phyloP scores from a whole-genome alignment of 495 filamentous ascomycete genomes.

The Tuber magnatum region DNA sequence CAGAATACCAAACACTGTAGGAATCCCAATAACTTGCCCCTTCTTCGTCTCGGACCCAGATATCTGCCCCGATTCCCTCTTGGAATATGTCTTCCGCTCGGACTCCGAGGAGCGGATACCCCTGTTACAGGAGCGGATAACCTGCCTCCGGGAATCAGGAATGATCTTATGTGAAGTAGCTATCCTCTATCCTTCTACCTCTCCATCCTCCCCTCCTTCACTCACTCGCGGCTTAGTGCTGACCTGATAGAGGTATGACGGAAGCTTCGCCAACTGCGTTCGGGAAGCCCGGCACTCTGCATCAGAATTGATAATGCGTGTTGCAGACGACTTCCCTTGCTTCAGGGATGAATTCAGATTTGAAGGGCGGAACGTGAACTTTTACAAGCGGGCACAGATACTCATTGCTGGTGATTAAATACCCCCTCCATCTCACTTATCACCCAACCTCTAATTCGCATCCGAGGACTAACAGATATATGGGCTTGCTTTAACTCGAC shows the following conservation, averaged over 20 bases:
- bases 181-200: slow-evolving; percentile 9
- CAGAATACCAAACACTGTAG: slow-evolving; percentile 43
- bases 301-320: slow-evolving; percentile 70
- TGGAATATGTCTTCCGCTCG: slow-evolving; percentile 77
- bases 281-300: slow-evolving; percentile 70
- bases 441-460: neutral
- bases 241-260: slow-evolving; percentile 63
- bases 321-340: slow-evolving; percentile 72
- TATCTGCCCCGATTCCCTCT: slow-evolving; percentile 64
- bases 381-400: slow-evolving; percentile 93
- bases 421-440: too few relatives aligned
- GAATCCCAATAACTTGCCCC: slow-evolving; percentile 80
- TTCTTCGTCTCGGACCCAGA: slow-evolving; percentile 77
- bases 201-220: neutral
- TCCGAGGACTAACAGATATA: slow-evolving; percentile 50
- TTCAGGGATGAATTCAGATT: slow-evolving; percentile 75
- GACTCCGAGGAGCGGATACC: slow-evolving; percentile 81
- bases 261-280: slow-evolving; percentile 67
- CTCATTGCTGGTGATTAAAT: slow-evolving; percentile 56
- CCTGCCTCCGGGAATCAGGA: slow-evolving; percentile 78
- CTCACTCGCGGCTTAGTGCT: slow-evolving; percentile 23
- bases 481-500: slow-evolving; percentile 90
- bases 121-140: slow-evolving; percentile 66
- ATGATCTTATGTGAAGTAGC: slow-evolving; percentile 72
- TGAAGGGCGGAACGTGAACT: slow-evolving; percentile 63